Evolutionary conservation across 805 yeast species (phyloP), one percentile per base, ranked within the genome.

Genomic region (Metschnikowia colocasiae): DNA sequence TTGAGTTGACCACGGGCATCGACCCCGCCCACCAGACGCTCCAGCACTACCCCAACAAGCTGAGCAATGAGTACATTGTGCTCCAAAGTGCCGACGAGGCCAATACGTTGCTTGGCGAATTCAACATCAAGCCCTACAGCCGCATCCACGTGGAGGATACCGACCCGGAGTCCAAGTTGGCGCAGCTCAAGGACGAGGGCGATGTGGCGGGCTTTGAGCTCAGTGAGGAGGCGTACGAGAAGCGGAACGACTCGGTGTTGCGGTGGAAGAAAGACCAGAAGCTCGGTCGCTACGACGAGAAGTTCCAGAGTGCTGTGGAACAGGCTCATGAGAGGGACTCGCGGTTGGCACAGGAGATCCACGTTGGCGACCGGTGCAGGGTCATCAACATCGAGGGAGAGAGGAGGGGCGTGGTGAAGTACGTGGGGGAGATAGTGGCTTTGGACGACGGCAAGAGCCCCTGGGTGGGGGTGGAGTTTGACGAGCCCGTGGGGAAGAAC

Each of bases 381-480:
- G 53, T 65, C n/a, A 63, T 79, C 49, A 73, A 64, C 56, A 57
- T 69, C 27, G 68, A 64, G 40, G 75, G 76, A 19, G 79, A 75
- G 54, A 73, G 96, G 54, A 61, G 85, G 32, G 98, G 97, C 2
- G 67, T 73, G n/a, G 75, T 92, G 25, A 69, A 74, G 48, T 92
- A 67, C 58, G 68, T 90, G 12, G 98, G 98, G 2, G 66, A 64
- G 33, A 80, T 92, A 1, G 72, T 79, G 0, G 81, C 76, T 33
- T 77, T 90, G 41, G 82, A 80, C 40, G 61, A 61, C 12, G 75
- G 72, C 2, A 76, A 70, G 30, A 55, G 56, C 16, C 54, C 65
- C 1, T 92, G 97, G 97, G 76, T 87, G 26, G 98, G 97, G 0
- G 78, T 92, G 3, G 87, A 83, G 56, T 82, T 90, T 46, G 94